A percentile compares a stretch with the other conserved stretches of the same genome.
Conservation (phyloP, 106 monocot genomes). For the Dactylorhiza incarnata region DNA sequence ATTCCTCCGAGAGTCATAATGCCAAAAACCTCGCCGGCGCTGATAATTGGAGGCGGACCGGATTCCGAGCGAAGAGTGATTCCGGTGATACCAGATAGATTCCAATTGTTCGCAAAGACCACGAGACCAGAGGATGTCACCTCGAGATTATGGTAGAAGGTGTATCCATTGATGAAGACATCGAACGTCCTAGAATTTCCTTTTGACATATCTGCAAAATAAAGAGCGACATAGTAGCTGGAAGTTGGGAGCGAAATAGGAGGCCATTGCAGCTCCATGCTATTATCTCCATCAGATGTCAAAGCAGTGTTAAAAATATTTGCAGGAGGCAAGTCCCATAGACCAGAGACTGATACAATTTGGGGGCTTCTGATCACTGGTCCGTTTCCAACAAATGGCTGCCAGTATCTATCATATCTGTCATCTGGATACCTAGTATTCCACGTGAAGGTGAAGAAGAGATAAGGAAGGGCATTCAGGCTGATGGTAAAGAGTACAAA, state of each 20-base stretch:
- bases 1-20: slow-evolving; percentile 36
- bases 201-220: slow-evolving; percentile 59
- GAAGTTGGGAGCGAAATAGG: slow-evolving; percentile 44
- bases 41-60: slow-evolving; percentile 53
- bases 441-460: not conserved
- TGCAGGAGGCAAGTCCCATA: slow-evolving; percentile 88
- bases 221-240: slow-evolving; percentile 82
- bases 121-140: slow-evolving; percentile 45
- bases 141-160: slow-evolving; percentile 40
- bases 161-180: slow-evolving; percentile 60
- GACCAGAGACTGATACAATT: slow-evolving; percentile 40
- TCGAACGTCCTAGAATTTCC: slow-evolving; percentile 34
- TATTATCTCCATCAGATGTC: slow-evolving; percentile 24
- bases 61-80: slow-evolving; percentile 40
- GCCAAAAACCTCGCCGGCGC: slow-evolving; percentile 82
- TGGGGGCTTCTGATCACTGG: slow-evolving; percentile 17
- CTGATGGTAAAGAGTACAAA: not conserved
- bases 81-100: slow-evolving; percentile 56
- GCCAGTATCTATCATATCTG: slow-evolving; percentile 74
- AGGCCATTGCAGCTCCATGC: slow-evolving; percentile 76
- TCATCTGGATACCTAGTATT: slow-evolving; percentile 81
- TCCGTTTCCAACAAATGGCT: slow-evolving; percentile 35
- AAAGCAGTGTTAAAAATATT: slow-evolving; percentile 59
- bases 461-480: not conserved
- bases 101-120: slow-evolving; percentile 67